These are phyloP conservation scores for Microcyclosporella mali DNA, from an alignment of 2,329 filamentous ascomycete genomes.

Conservation along the genomic window DNA sequence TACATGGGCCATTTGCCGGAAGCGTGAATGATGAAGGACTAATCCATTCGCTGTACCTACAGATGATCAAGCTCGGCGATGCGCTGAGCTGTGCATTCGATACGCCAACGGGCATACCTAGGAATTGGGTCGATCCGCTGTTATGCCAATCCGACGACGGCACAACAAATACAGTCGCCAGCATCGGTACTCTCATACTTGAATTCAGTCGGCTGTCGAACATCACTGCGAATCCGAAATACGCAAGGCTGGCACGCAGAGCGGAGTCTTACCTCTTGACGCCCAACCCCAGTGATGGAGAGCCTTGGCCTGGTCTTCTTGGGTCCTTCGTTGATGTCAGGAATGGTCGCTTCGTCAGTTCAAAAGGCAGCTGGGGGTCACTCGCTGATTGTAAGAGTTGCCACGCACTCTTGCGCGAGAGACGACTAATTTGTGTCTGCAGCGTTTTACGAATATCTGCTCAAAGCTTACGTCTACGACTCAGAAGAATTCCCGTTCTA, in stretches of 20 bases:
- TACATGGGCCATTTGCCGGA: slow-evolving; percentile 56
- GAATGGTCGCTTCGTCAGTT: slow-evolving; percentile 62
- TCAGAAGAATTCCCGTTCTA: slow-evolving; percentile 50
- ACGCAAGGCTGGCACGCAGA: slow-evolving; percentile 59
- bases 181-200: slow-evolving; percentile 68
- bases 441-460: slow-evolving; percentile 2
- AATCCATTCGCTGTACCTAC: slow-evolving; percentile 56
- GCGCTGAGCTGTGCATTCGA: slow-evolving; percentile 71
- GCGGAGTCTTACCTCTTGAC: slow-evolving; percentile 61
- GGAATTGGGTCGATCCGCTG: slow-evolving; percentile 53
- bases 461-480: slow-evolving; percentile 74
- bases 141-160: slow-evolving; percentile 25
- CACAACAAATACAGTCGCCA: slow-evolving; percentile 56
- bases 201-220: slow-evolving; percentile 81
- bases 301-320: slow-evolving; percentile 72
- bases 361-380: slow-evolving; percentile 59
- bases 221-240: slow-evolving; percentile 60
- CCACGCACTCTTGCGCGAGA: neutral
- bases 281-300: slow-evolving; percentile 55
- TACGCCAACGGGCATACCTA: slow-evolving; percentile 67
- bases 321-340: slow-evolving; percentile 61
- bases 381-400: neutral
- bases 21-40: slow-evolving; percentile 30
- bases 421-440: neutral
- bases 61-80: slow-evolving; percentile 64